Evolutionary conservation across 345 rosid species (phyloP).

Genomic region (Erodium maritimum): DNA sequence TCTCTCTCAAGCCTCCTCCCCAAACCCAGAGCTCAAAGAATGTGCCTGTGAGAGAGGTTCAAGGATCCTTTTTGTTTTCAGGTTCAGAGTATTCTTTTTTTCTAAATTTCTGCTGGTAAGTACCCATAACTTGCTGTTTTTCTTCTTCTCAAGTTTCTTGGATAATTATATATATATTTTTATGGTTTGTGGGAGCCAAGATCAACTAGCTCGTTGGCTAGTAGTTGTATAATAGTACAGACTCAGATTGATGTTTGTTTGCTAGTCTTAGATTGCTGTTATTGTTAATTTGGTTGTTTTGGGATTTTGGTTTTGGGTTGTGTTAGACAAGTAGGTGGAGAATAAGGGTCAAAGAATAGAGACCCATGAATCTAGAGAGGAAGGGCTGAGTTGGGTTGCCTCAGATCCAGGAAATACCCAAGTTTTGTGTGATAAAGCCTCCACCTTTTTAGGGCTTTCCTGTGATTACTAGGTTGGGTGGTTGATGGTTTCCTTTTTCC

Average conservation of each 20-base stretch:
- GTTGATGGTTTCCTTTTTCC: conserved; percentile 17
- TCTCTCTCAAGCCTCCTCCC: conserved; percentile 7
- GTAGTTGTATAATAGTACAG: too few species aligned
- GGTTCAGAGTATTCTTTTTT: conserved; percentile 8
- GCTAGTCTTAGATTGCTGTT: background rate
- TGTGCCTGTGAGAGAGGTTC: too few species aligned
- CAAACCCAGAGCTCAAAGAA: background rate
- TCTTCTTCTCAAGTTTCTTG: background rate
- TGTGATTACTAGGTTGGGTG: conserved; percentile 15
- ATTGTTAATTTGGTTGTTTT: conserved; percentile 4
- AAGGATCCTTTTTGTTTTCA: too few species aligned
- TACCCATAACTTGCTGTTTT: background rate
- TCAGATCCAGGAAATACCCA: conserved; percentile 38
- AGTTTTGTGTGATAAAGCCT: conserved; percentile 21
- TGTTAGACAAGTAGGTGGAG: conserved; percentile 4
- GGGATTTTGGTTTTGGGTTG: conserved; percentile 1
- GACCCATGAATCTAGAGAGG: conserved; percentile 18
- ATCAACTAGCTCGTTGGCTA: too few species aligned
- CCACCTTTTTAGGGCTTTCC: conserved; percentile 20
- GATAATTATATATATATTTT: too few species aligned
- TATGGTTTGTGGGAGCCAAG: background rate
- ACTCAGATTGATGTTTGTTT: background rate
- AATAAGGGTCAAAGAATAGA: conserved; percentile 9
- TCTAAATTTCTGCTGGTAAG: conserved; percentile 20
- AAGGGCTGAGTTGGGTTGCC: conserved; percentile 39